Evolutionary conservation across 2,329 filamentous ascomycete genomes (phyloP).

Genomic region (Calonectria montana): DNA sequence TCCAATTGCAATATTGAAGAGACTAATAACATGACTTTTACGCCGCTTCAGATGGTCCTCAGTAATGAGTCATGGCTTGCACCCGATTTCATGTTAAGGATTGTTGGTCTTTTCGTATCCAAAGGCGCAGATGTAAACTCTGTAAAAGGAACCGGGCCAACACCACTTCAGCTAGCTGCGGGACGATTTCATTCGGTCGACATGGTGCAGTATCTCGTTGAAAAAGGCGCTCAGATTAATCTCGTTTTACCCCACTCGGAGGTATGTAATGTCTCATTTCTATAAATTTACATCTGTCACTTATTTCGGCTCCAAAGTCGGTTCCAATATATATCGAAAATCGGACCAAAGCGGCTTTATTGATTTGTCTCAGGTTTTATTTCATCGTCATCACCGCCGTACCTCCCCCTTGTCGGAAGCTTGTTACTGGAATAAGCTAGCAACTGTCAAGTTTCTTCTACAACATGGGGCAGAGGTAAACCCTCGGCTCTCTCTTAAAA

Average conservation of each 20-base stretch:
- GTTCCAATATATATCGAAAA: no score
- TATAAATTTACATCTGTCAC: no score
- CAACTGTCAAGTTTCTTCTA: background rate
- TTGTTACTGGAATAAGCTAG: background rate
- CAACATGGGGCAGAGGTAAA: background rate
- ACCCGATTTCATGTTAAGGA: background rate
- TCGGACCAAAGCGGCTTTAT: no score
- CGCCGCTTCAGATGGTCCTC: background rate
- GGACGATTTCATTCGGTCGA: background rate
- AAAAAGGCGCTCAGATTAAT: background rate
- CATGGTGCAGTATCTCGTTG: background rate
- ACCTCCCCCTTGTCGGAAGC: background rate
- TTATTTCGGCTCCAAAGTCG: no score
- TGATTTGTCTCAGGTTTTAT: no score
- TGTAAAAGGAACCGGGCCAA: background rate
- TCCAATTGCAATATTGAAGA: background rate
- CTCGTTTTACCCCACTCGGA: background rate
- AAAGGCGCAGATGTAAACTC: background rate
- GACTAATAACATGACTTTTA: background rate
- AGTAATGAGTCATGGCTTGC: background rate
- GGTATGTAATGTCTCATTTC: no score
- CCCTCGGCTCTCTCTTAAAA: background rate
- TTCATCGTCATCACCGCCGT: background rate
- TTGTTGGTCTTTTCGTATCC: background rate
- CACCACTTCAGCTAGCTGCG: background rate